Percentiles rank a stretch among this genome's conserved stretches.
Conservation (phyloP, 352 stramenopile genomes). For the Phytophthora citrophthora region DNA sequence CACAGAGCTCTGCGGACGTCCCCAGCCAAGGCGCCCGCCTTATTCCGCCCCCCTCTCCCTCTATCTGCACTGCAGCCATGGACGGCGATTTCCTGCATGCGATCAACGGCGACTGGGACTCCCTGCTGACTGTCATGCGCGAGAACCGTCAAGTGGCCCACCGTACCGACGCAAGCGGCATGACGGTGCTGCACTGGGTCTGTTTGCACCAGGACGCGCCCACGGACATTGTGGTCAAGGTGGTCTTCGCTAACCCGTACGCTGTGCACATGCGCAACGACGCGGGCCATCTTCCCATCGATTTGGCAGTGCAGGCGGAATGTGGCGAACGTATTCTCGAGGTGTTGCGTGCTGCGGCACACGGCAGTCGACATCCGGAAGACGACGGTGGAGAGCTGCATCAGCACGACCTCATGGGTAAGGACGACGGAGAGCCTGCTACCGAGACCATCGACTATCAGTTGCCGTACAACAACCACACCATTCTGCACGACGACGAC, state of each 20-base stretch:
- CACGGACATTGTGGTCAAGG: slow-evolving; percentile 79
- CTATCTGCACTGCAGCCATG: slow-evolving; percentile 37
- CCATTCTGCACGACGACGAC: slow-evolving; percentile 42
- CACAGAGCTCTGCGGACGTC: slow-evolving; percentile 17
- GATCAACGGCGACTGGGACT: slow-evolving; percentile 85
- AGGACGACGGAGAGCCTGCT: slow-evolving; percentile 40
- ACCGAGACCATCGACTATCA: slow-evolving; percentile 52
- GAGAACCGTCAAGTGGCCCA: slow-evolving; percentile 63
- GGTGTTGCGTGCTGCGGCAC: slow-evolving; percentile 62
- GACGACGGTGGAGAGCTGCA: slow-evolving; percentile 35
- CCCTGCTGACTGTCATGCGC: slow-evolving; percentile 67
- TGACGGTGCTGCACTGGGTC: slow-evolving; percentile 84
- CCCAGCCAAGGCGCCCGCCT: slow-evolving; percentile 15
- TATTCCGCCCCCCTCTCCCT: slow-evolving; percentile 1
- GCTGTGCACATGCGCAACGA: slow-evolving; percentile 75
- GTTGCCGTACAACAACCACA: slow-evolving; percentile 46
- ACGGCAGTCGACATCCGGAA: slow-evolving; percentile 38
- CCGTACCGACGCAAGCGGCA: slow-evolving; percentile 70
- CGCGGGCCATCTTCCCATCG: slow-evolving; percentile 75
- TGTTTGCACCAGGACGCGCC: slow-evolving; percentile 80
- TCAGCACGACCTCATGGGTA: slow-evolving; percentile 29
- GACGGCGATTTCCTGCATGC: slow-evolving; percentile 79
- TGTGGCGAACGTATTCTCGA: slow-evolving; percentile 78
- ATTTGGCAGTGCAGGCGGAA: slow-evolving; percentile 77
- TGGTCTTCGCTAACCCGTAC: slow-evolving; percentile 81